Base-by-base conservation (phyloP, 2,329 filamentous ascomycete species). In the Aspergillus pseudonomiae region DNA sequence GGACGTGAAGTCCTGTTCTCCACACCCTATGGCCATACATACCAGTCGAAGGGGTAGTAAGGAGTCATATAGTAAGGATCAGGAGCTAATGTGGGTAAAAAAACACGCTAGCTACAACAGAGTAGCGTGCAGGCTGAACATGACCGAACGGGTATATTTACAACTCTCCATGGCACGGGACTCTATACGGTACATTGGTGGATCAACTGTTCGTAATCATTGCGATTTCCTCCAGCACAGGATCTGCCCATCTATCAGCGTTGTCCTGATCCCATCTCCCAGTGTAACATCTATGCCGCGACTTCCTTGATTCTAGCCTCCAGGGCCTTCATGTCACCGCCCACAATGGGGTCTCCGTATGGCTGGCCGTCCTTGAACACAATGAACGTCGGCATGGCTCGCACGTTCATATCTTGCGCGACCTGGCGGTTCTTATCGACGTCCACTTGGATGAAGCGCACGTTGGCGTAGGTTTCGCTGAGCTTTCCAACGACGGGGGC, bases 401-500 rank as follows among this genome's bases (percentile, higher is more conserved):
- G 79, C 6, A 87, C 82, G 24, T 80, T 77, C 62, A 84, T 80
- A 55, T 84, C 81, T 62, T 75, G 72, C 19, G 85, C 83, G 9
- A 86, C 78, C 45, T 82, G 79, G 46, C 80, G 77, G 66, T 84
- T 79, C 55, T 80, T 80, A 68, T 87, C 85, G 16, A 86, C 84
- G 63, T 87, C 82, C 36, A 86, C 81, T 76, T 86, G 85, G 66
- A 80, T 78, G 70, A 87, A 86, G 32, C 80, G 79, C 26, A 86
- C 74, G 62, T 82, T 80, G 28, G 77, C 70, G 70, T 86, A 83
- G 53, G 80, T 78, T 59, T 82, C 79, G 63, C 83, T 84, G 60
- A 86, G 78, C 67, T 82, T 76, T 60, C 82, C 80, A 71, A 86
- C 82, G 65, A 82, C 76, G 34, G 84, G 84, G 3, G 80, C 80